Evolutionary conservation across 495 filamentous ascomycete genomes (phyloP).

Genomic region (Podospora sp.): DNA sequence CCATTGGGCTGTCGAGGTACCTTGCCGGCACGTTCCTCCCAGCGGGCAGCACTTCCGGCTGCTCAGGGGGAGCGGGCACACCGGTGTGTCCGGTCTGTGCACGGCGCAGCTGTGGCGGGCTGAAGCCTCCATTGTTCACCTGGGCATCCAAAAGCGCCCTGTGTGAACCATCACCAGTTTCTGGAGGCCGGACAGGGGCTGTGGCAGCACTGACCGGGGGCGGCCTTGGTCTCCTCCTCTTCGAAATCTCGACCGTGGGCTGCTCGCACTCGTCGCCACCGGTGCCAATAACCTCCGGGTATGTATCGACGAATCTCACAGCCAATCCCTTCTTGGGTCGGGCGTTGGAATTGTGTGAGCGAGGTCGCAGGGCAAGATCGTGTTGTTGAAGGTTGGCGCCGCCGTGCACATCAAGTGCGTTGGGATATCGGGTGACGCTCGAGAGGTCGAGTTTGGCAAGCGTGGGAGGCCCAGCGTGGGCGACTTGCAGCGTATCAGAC

Average conservation of each 20-base stretch:
- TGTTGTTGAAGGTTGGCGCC: conserved; percentile 29
- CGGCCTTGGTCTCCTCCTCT: conserved; percentile 49
- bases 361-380: conserved; percentile 34
- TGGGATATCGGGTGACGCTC: conserved; percentile 48
- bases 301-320: conserved; percentile 69
- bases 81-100: conserved; percentile 53
- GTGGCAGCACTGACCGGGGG: conserved; percentile 31
- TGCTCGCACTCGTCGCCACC: conserved; percentile 81
- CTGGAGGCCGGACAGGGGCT: conserved; percentile 28
- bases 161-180: conserved; percentile 24
- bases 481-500: conserved; percentile 44
- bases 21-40: conserved; percentile 33
- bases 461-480: conserved; percentile 43
- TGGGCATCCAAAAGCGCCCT: conserved; percentile 27
- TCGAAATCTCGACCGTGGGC: conserved; percentile 68
- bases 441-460: conserved; percentile 52
- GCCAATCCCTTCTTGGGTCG: conserved; percentile 58
- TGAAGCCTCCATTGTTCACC: conserved; percentile 35
- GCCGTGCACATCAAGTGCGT: conserved; percentile 41
- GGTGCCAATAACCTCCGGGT: conserved; percentile 79
- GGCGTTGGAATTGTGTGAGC: conserved; percentile 35
- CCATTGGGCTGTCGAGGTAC: conserved; percentile 35
- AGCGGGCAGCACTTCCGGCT: conserved; percentile 30
- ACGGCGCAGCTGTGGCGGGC: conserved; percentile 44
- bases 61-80: conserved; percentile 31